Percentiles rank a stretch among this genome's conserved stretches.
Evolutionary conservation across 371 early-diverging fungal species (phyloP).

Genomic region (Batkoa obscura): DNA sequence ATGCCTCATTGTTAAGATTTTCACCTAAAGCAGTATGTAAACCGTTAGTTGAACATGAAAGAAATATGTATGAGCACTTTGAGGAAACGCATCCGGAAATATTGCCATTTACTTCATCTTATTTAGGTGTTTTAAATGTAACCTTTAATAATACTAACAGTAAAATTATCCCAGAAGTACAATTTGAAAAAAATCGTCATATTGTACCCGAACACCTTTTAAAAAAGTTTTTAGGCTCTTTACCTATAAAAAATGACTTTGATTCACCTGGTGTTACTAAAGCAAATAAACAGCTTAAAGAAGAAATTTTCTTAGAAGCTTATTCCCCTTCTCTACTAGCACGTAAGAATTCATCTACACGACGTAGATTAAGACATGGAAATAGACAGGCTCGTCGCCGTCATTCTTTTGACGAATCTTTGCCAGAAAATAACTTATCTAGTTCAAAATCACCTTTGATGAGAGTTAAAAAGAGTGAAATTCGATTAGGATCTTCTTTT

Average conservation of each 20-base stretch:
- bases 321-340: slow-evolving; percentile 47
- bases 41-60: slow-evolving; percentile 62
- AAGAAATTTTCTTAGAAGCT: slow-evolving; percentile 53
- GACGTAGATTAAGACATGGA: not conserved
- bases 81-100: slow-evolving; percentile 58
- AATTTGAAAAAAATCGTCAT: slow-evolving; percentile 61
- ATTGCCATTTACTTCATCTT: slow-evolving; percentile 69
- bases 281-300: slow-evolving; percentile 29
- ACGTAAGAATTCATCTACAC: slow-evolving; percentile 10
- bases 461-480: slow-evolving; percentile 10
- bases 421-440: slow-evolving; percentile 8
- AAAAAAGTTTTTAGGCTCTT: slow-evolving; percentile 15
- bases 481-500: slow-evolving; percentile 1
- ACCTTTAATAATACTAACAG: slow-evolving; percentile 34
- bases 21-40: slow-evolving; percentile 73
- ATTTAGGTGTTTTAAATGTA: slow-evolving; percentile 84
- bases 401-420: slow-evolving; percentile 14
- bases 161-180: slow-evolving; percentile 35
- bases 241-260: not conserved
- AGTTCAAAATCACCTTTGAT: slow-evolving; percentile 10
- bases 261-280: slow-evolving; percentile 15
- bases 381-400: not conserved
- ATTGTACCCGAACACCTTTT: slow-evolving; percentile 45
- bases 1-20: slow-evolving; percentile 65
- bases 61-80: slow-evolving; percentile 72